Percentiles rank a stretch among this genome's conserved stretches.
phyloP scores from a whole-genome alignment of 2,329 filamentous ascomycete genomes.

The Talaromyces piceae region DNA sequence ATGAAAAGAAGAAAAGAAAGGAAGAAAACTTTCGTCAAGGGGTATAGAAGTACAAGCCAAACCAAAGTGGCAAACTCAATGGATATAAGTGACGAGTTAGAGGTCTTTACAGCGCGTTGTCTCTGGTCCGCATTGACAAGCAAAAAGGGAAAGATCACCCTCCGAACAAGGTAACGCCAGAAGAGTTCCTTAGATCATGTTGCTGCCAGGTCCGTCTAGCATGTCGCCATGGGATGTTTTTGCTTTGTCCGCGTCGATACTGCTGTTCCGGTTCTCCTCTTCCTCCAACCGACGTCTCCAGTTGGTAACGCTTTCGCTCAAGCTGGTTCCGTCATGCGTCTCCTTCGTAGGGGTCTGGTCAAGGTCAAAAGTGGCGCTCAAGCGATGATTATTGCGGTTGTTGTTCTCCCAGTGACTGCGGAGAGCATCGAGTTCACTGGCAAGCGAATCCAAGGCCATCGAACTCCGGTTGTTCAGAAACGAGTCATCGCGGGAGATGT shows the following conservation, averaged over 20 bases:
- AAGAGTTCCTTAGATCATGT: constrained; percentile 27
- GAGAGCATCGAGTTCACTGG: constrained; percentile 83
- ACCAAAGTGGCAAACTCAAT: not conserved
- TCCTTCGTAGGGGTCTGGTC: constrained; percentile 52
- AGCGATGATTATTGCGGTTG: constrained; percentile 77
- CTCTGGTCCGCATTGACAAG: not conserved
- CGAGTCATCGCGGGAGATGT: constrained; percentile 35
- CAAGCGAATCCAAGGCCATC: constrained; percentile 78
- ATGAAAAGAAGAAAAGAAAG: no score
- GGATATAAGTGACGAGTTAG: not conserved
- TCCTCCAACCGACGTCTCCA: constrained; percentile 73
- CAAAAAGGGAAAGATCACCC: not conserved
- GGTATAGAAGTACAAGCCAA: constrained; percentile 11
- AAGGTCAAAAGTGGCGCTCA: constrained; percentile 85
- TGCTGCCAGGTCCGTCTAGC: constrained; percentile 15
- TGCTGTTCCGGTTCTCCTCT: constrained; percentile 36
- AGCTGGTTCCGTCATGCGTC: constrained; percentile 29
- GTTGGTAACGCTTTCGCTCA: constrained; percentile 67
- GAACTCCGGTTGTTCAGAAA: constrained; percentile 52
- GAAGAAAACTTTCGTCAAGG: constrained; percentile 7
- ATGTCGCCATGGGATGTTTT: constrained; percentile 13
- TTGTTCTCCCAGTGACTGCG: constrained; percentile 91
- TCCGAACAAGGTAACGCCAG: constrained; percentile 6
- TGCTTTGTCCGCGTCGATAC: constrained; percentile 20
- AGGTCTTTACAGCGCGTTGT: not conserved